A percentile compares a stretch with the other conserved stretches of the same genome.
phyloP scores from a whole-genome alignment of 371 early-diverging fungal genomes.

The Nosema granulosis region DNA sequence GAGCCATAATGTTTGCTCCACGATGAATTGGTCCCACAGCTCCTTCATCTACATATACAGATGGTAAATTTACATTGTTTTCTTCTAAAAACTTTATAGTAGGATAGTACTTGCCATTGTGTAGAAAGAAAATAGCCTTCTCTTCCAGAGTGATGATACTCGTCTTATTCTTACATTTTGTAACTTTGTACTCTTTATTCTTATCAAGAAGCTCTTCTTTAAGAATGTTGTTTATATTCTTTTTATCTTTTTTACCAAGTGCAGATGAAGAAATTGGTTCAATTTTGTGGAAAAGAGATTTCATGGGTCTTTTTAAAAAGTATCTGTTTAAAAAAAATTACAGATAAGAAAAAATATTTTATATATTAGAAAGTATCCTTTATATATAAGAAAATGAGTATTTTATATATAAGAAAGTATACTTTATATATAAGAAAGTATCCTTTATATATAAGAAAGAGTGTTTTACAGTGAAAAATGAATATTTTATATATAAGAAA shows the following conservation, averaged over 20 bases:
- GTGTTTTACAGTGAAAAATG: too few species aligned
- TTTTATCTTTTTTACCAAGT: conserved; percentile 58
- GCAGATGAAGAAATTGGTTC: conserved; percentile 19
- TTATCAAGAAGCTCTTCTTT: conserved; percentile 29
- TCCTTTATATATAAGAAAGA: too few species aligned
- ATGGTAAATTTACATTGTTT: background rate
- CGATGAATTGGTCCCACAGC: conserved; percentile 60
- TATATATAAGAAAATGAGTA: too few species aligned
- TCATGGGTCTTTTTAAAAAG: conserved; percentile 13
- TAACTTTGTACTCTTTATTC: conserved; percentile 41
- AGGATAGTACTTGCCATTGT: conserved; percentile 43
- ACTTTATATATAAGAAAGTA: too few species aligned
- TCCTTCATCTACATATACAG: conserved; percentile 62
- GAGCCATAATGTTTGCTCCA: conserved; percentile 67
- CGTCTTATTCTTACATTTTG: conserved; percentile 39
- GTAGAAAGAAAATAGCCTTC: conserved; percentile 40
- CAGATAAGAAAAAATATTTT: too few species aligned
- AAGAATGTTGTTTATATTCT: conserved; percentile 38
- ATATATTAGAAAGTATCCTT: too few species aligned
- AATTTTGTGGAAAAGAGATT: conserved; percentile 37
- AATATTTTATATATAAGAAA: too few species aligned
- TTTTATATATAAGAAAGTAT: too few species aligned
- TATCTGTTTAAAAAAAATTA: background rate
- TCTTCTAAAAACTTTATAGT: conserved; percentile 43
- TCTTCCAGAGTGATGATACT: conserved; percentile 29